Conservation (phyloP, 2,329 filamentous ascomycete genomes). For the Phialemoniopsis sp. region DNA sequence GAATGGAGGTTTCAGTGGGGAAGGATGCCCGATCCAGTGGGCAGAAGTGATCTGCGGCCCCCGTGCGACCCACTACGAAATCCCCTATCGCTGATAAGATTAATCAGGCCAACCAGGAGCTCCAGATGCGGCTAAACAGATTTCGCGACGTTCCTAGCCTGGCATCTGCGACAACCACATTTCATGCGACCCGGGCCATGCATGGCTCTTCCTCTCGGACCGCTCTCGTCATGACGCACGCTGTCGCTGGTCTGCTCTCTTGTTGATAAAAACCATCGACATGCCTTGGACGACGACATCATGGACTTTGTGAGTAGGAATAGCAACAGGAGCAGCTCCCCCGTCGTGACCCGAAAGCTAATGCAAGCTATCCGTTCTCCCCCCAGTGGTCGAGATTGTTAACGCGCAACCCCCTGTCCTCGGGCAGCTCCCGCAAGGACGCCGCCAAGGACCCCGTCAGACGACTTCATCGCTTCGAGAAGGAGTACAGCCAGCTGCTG, state of each 20-base stretch:
- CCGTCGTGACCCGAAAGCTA: not conserved
- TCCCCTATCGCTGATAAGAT: too few relatives aligned
- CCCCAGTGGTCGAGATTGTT: slow-evolving; percentile 63
- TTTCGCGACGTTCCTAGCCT: too few relatives aligned
- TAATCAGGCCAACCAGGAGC: too few relatives aligned
- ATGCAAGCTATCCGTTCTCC: slow-evolving; percentile 1
- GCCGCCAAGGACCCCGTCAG: slow-evolving; percentile 59
- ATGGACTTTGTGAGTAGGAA: slow-evolving; percentile 53
- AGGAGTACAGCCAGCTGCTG: slow-evolving; percentile 59
- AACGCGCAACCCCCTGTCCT: slow-evolving; percentile 56
- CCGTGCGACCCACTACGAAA: too few relatives aligned
- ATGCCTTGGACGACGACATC: slow-evolving; percentile 38
- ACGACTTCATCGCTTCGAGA: slow-evolving; percentile 62
- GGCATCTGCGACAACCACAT: slow-evolving; percentile 12
- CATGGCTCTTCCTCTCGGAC: slow-evolving; percentile 1
- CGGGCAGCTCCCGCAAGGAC: slow-evolving; percentile 52
- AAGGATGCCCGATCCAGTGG: too few relatives aligned
- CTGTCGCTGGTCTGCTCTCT: slow-evolving; percentile 2
- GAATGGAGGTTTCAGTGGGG: too few relatives aligned
- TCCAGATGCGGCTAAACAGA: too few relatives aligned
- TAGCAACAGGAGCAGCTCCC: not conserved
- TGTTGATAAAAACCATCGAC: slow-evolving; percentile 18
- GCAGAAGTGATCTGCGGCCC: too few relatives aligned
- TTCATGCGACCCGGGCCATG: slow-evolving; percentile 17
- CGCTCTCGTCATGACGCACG: slow-evolving; percentile 4